A percentile compares a stretch with the other conserved stretches of the same genome.
These are phyloP conservation scores for Tetrapisispora fleetii DNA, from an alignment of 805 yeast genomes.

Conservation along the genomic window DNA sequence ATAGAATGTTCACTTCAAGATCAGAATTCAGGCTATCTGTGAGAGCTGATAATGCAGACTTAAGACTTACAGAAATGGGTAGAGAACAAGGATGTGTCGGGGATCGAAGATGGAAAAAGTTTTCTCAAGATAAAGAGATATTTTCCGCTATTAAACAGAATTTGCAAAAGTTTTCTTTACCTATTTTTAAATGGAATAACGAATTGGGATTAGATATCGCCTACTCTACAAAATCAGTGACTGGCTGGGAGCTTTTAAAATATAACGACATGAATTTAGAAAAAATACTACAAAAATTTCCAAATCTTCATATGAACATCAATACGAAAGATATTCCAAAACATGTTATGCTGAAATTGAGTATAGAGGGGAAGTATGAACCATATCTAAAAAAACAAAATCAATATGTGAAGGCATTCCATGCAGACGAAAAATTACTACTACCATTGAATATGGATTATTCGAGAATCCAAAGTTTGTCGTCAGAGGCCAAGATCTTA, in stretches of 20 bases:
- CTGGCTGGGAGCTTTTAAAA: conserved; percentile 65
- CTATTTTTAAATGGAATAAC: conserved; percentile 58
- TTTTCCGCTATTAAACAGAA: conserved; percentile 38
- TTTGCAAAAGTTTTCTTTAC: conserved; percentile 36
- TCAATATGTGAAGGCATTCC: conserved; percentile 63
- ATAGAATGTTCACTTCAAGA: conserved; percentile 94
- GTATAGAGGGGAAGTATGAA: conserved; percentile 73
- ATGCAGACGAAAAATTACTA: conserved; percentile 66
- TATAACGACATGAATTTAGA: conserved; percentile 36
- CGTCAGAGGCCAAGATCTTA: conserved; percentile 61
- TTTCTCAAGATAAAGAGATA: conserved; percentile 32
- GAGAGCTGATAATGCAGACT: conserved; percentile 90
- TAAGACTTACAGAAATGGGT: conserved; percentile 67
- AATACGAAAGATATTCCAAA: conserved; percentile 22
- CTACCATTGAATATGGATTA: conserved; percentile 68
- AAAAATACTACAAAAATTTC: conserved; percentile 25
- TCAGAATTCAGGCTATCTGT: conserved; percentile 87
- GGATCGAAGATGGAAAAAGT: conserved; percentile 45
- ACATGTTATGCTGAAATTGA: conserved; percentile 49
- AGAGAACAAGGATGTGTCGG: conserved; percentile 55
- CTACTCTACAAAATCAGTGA: conserved; percentile 42
- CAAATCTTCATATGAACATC: conserved; percentile 28
- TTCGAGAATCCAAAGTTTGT: conserved; percentile 47
- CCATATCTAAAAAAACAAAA: conserved; percentile 71
- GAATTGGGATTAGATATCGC: conserved; percentile 39